Evolutionary conservation across 2,329 filamentous ascomycete genomes (phyloP).

Genomic region (Periconia sp.): DNA sequence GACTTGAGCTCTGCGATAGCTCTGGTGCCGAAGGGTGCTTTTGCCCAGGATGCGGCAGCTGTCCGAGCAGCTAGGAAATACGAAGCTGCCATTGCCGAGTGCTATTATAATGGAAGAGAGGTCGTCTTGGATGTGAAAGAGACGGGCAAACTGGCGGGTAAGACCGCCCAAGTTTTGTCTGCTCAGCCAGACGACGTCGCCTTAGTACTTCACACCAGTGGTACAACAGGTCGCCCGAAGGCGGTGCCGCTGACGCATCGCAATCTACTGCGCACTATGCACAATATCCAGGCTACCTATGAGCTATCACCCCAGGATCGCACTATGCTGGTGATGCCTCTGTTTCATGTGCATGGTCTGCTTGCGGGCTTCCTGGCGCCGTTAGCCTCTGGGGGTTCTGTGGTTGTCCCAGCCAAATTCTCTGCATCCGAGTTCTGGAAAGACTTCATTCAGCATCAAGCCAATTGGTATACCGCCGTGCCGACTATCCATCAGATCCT

Average conservation of each 20-base stretch:
- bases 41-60: slow-evolving; percentile 69
- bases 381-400: slow-evolving; percentile 75
- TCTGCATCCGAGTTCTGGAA: slow-evolving; percentile 83
- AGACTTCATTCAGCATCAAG: slow-evolving; percentile 74
- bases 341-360: slow-evolving; percentile 91
- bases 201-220: slow-evolving; percentile 81
- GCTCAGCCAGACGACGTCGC: slow-evolving; percentile 80
- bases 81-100: slow-evolving; percentile 84
- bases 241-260: slow-evolving; percentile 80
- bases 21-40: slow-evolving; percentile 75
- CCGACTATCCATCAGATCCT: slow-evolving; percentile 92
- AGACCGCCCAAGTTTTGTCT: slow-evolving; percentile 55
- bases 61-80: slow-evolving; percentile 80
- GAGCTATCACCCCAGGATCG: slow-evolving; percentile 72
- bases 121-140: slow-evolving; percentile 82
- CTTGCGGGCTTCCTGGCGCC: slow-evolving; percentile 82
- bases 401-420: slow-evolving; percentile 79
- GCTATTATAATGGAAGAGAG: slow-evolving; percentile 76
- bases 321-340: slow-evolving; percentile 86
- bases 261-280: slow-evolving; percentile 83
- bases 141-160: slow-evolving; percentile 67
- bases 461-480: slow-evolving; percentile 94
- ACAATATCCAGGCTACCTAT: slow-evolving; percentile 81
- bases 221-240: slow-evolving; percentile 84
- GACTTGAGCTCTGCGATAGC: slow-evolving; percentile 81